Evolutionary conservation across 2,329 filamentous ascomycete species (phyloP), one percentile per base, ranked within the genome.

Genomic region (Fusarium neocosmosporiellum): DNA sequence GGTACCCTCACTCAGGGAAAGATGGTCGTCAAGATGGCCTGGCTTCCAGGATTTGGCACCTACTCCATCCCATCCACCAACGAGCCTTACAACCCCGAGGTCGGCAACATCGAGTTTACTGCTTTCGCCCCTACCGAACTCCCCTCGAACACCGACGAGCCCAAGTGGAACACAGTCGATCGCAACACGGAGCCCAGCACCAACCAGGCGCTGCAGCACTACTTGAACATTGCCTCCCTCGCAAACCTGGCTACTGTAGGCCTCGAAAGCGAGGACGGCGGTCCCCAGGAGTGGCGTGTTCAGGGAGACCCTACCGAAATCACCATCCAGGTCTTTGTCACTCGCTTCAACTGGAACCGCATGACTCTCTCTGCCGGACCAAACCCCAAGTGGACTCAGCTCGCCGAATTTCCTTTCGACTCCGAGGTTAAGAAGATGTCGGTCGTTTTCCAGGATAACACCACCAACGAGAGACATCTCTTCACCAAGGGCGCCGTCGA

Each of bases 351-450:
- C 60, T 90, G 89, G 85, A 90, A 90, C 67, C 85, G 88, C 7
- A 82, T 86, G 18, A 82, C 83, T 20, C 87, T 88, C 69, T 87
- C 86, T 0, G 81, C 84, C 7, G 86, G 85, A 8, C 81, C 87
- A 0, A 81, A 79, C 7, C 82, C 87, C 0, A 71, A 83, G 37
- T 91, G 89, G 89, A 83, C 83, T 27, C 86, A 91, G 69, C 81
- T 91, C 22, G 88, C 89, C 1, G 92, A 94, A 75, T 93, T 92
- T 65, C 92, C 92, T 0, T 94, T 94, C 74, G 92, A 94, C 77
- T 93, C 91, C 0, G 88, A 89, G 63, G 88, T 94, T 69, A 94
- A 94, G 84, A 92, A 91, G 75, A 94, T 94, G 92, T 92, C 91
- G 0, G 91, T 93, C 34, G 89, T 93, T 54, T 92, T 91, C 79